Base-by-base conservation (phyloP, 73 alveolate species). In the Stentor coeruleus region DNA sequence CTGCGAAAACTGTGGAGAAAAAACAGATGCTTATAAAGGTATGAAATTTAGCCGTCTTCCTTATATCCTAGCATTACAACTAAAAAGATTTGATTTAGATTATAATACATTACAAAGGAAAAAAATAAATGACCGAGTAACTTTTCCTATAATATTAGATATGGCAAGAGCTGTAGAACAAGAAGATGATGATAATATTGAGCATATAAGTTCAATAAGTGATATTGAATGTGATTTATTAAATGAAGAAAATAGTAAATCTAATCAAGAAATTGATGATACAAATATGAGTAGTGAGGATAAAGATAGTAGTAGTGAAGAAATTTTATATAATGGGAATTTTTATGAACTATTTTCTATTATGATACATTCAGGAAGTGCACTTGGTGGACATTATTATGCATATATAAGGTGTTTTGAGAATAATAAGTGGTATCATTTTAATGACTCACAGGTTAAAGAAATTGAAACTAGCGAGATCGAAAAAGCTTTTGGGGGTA, bases 371-470 rank as follows among this genome's bases (percentile, higher is more conserved):
- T 86, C 96, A 66, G 99, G 99, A 28, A 87, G 96, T 0, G 99
- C 98, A 28, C 79, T 89, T 77, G 98, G 99, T 3, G 99, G 99
- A 0, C 99, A 96, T 86, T 96, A 96, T 90, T 90, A 81, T 79
- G 98, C 98, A 35, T 96, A 92, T 85, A 96, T 96, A 74, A 92
- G 93, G 84, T 80, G 93, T 66, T 90, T 92, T 81, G 94, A 86
- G 76, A 96, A 88, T 81, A 89, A 85, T 38, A 15, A 28, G 77
- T 96, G 99, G 98, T 92, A 90, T 76, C 59, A 59, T 58, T 96
- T 94, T 81, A 90, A 96, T 82, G 99, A 96, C 84, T 85, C 98
- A 39, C 55, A 72, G 33, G 99, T 96, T 11, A 76, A 86, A 59
- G 93, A 82, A 74, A 88, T 96, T 57, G 85, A 84, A 31, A 85